Base-by-base conservation (phyloP, 1,139 yeast species). In the Scheffersomyces segobiensis region DNA sequence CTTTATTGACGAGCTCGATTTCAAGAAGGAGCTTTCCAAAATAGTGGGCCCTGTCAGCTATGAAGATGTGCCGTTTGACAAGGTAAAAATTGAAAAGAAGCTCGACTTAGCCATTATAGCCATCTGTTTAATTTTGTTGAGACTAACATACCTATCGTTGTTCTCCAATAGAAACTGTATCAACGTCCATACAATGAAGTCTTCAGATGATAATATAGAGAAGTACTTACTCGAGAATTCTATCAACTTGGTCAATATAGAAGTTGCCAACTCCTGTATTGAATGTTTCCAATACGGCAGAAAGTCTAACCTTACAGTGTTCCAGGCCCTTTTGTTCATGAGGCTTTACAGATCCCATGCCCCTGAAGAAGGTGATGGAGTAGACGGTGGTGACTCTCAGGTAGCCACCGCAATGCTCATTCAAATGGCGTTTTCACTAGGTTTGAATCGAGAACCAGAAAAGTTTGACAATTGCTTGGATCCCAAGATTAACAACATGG, bases 401-500 rank as follows among this genome's bases (percentile, higher is more conserved):
- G 75, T 80, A 0, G 76, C 76, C 55, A 71, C 77, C 17, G 83
- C 85, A 2, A 69, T 81, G 62, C 65, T 86, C 53, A 67, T 83
- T 1, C 84, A 82, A 59, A 76, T 80, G 73, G 87, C 84, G 0
- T 74, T 76, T 52, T 74, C 84, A 0, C 71, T 84, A 53, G 88
- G 88, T 0, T 64, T 86, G 39, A 82, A 86, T 67, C 71, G 87
- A 53, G 88, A 85, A 60, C 87, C 84, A 3, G 69, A 66, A 32
- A 75, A 64, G 46, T 74, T 73, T 47, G 75, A 71, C 19, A 77
- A 69, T 39, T 64, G 59, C 59, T 63, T 59, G 5, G 70, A 75
- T 60, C 68, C 71, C 53, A 68, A 69, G 55, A 59, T 70, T 24
- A 75, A 80, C 55, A 77, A 78, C 63, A 66, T 79, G 21, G 78